Evolutionary conservation across 2,329 filamentous ascomycete genomes (phyloP), one percentile per base, ranked within the genome.

Genomic region (Epichloe sylvatica): DNA sequence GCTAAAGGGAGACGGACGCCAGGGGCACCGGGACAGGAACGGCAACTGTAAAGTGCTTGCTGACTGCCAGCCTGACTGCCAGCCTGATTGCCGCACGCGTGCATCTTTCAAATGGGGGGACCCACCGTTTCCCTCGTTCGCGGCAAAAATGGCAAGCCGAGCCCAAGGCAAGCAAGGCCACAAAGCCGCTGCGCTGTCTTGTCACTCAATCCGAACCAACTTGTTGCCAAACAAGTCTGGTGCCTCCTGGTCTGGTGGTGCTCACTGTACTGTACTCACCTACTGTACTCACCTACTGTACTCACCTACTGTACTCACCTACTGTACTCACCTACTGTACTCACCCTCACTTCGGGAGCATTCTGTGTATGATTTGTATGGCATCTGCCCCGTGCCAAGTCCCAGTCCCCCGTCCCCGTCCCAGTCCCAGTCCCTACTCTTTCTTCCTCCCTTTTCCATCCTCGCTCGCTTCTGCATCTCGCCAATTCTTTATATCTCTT

Each of bases 391-490:
- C n/a, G n/a, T n/a, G 15, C 36, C 17, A 19, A 19, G 23, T 23
- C 5, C 23, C 5, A 2, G 23, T 23, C 5, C 23, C 36, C 17
- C 4, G n/a, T 12, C 8, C 25, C 15, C 6, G 41, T 43, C 23
- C 3, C 25, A 6, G 5, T 34, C 25, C 41, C 42, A 5, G 42
- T 44, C 42, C 44, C 44, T 13, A n/a, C 46, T 39, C 46, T 41
- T 45, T 43, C 39, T 39, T 25, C 49, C 39, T 45, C 39, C n/a
- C 40, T 19, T 38, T 44, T 46, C 23, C 49, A 34, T 44, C 17
- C 45, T 45, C 38, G 49, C 45, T 45, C 38, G 49, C 49, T 42
- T 48, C 38, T 39, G 40, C 39, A 37, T 50, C 15, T 51, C 45
- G 45, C 39, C 39, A 47, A 36, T 41, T 50, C 46, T 23, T 48